Conservation (phyloP, 225 moss, liverwort and hornwort species). For the Anthoceros angustus region DNA sequence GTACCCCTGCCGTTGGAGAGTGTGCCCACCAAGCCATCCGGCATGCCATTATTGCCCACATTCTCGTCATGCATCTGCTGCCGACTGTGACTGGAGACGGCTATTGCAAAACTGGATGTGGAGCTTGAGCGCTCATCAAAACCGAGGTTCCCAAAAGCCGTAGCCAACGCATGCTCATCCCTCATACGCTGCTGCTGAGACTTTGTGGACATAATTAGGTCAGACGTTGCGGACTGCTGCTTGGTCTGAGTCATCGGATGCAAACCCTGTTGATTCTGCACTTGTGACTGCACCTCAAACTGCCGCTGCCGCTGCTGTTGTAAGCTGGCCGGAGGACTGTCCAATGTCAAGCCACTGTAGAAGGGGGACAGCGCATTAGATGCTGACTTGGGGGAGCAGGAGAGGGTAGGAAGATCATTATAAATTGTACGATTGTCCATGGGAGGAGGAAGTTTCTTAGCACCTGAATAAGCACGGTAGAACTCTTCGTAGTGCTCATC, state of each 20-base stretch:
- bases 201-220: constrained; percentile 17
- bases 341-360: constrained; percentile 55
- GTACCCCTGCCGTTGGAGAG: constrained; percentile 51
- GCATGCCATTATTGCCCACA: constrained; percentile 16
- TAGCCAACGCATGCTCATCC: constrained; percentile 45
- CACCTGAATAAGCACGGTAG: constrained; percentile 75
- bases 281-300: constrained; percentile 29
- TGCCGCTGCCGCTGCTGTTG: constrained; percentile 50
- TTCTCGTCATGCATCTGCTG: constrained; percentile 26
- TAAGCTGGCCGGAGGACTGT: constrained; percentile 64
- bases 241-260: constrained; percentile 37
- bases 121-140: constrained; percentile 42
- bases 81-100: constrained; percentile 25
- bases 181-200: constrained; percentile 38
- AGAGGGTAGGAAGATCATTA: constrained; percentile 43
- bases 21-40: constrained; percentile 19
- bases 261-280: constrained; percentile 28
- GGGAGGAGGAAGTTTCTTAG: constrained; percentile 79
- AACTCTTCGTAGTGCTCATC: constrained; percentile 97
- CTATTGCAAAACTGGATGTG: too few relatives aligned
- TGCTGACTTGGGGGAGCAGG: constrained; percentile 60
- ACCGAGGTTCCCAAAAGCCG: constrained; percentile 61
- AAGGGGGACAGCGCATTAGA: constrained; percentile 58
- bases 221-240: constrained; percentile 21
- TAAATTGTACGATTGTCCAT: constrained; percentile 86